Conservation (phyloP, 106 monocot genomes). For the Iris macrosiphon region DNA sequence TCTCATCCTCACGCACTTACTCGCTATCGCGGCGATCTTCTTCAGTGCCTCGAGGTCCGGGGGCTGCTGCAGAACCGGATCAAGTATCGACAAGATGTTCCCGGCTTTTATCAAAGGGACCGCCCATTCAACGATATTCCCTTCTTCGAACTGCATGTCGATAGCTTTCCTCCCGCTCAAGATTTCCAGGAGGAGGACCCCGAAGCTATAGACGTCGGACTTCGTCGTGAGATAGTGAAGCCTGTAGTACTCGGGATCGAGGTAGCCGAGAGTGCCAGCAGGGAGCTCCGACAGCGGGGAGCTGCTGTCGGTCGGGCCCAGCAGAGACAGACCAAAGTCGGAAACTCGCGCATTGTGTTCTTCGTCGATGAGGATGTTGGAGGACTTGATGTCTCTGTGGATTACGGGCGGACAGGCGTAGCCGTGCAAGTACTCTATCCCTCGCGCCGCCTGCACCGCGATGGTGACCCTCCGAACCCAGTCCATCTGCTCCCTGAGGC, state of each 20-base stretch:
- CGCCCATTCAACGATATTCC: slow-evolving; percentile 95
- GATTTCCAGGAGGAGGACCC: slow-evolving; percentile 89
- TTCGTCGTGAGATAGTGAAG: slow-evolving; percentile 98
- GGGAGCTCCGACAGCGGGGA: slow-evolving; percentile 85
- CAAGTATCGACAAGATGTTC: slow-evolving; percentile 46
- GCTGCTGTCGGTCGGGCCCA: slow-evolving; percentile 75
- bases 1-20: slow-evolving; percentile 90
- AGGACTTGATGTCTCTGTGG: slow-evolving; percentile 97
- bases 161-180: slow-evolving; percentile 93
- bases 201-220: slow-evolving; percentile 98
- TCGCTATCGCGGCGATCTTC: slow-evolving; percentile 63
- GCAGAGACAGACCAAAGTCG: slow-evolving; percentile 90
- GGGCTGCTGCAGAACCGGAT: slow-evolving; percentile 65
- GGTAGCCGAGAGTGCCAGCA: slow-evolving; percentile 93
- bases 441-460: slow-evolving; percentile 91
- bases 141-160: slow-evolving; percentile 91
- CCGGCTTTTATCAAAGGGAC: slow-evolving; percentile 83
- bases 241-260: slow-evolving; percentile 96
- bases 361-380: slow-evolving; percentile 96
- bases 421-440: slow-evolving; percentile 96
- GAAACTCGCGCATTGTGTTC: slow-evolving; percentile 95
- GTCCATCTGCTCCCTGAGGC: slow-evolving; percentile 46
- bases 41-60: slow-evolving; percentile 58
- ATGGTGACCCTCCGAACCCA: slow-evolving; percentile 92
- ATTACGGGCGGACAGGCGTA: slow-evolving; percentile 99